Evolutionary conservation across 805 yeast genomes (phyloP).

Genomic region (Pichia exigua): DNA sequence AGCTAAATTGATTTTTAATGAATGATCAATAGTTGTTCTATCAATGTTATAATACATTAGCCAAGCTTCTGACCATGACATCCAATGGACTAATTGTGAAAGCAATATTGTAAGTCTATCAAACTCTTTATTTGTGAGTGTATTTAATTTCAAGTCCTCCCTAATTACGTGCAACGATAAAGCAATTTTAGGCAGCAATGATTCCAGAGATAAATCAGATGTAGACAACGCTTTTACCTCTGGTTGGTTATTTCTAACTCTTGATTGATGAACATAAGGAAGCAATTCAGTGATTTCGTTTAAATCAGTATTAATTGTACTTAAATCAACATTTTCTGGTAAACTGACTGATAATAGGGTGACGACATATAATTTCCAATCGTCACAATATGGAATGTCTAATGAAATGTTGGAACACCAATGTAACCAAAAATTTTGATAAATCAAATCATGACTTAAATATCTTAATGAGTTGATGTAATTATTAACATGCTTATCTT

Average conservation of each 20-base stretch:
- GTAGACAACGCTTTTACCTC: neutral
- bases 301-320: conserved; percentile 6
- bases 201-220: conserved; percentile 22
- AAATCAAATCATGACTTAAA: conserved; percentile 49
- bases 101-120: conserved; percentile 44
- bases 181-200: conserved; percentile 53
- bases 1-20: conserved; percentile 32
- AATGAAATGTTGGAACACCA: conserved; percentile 53
- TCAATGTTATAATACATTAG: conserved; percentile 41
- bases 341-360: conserved; percentile 42
- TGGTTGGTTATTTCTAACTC: conserved; percentile 8
- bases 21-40: conserved; percentile 28
- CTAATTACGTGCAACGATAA: conserved; percentile 66
- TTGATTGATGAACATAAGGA: conserved; percentile 18
- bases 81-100: conserved; percentile 55
- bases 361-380: conserved; percentile 54
- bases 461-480: conserved; percentile 45
- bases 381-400: conserved; percentile 32
- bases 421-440: conserved; percentile 49
- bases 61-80: conserved; percentile 74
- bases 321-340: conserved; percentile 34
- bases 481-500: conserved; percentile 32
- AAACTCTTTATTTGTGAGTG: conserved; percentile 31
- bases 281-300: conserved; percentile 23
- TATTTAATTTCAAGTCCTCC: conserved; percentile 64